Evolutionary conservation across 163 green algal genomes (phyloP), one percentile per base, ranked within the genome.

Genomic region (Volvox carteri): DNA sequence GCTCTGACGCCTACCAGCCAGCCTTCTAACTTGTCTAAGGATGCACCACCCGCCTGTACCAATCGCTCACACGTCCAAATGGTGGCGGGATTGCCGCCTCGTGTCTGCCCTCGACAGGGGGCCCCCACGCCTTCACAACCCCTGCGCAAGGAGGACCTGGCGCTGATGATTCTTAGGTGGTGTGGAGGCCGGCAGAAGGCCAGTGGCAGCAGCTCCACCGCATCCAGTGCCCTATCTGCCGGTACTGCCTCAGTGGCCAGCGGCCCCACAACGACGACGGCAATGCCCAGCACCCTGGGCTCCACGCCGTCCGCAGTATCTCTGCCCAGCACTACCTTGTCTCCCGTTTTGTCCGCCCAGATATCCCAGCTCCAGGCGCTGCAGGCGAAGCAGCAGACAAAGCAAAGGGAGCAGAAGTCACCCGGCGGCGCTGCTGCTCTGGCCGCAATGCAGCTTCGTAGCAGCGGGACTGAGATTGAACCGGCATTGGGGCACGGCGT

Each of bases 91-190:
- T n/a, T n/a, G n/a, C n/a, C n/a, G n/a, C n/a, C n/a, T n/a, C n/a
- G n/a, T n/a, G n/a, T n/a, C n/a, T n/a, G n/a, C n/a, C 4, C 65
- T 12, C 70, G 18, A 33, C 83, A 88, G 83, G 6, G 35, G 5
- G 83, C 67, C 16, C 83, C 83, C 68, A 83, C 83, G 12, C 48
- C 83, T 9, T 11, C 68, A 0, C 35, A 60, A 19, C 83, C 83
- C 19, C 83, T 88, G 35, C 83, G 83, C 0, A 88, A 81, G 68
- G 83, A 88, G 50, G 83, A 88, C 28, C 83, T 88, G 19, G 25
- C 68, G 35, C 48, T 88, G 8, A 58, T 74, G 48, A 58, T 88
- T 25, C 46, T 88, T 37, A 81, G 35, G 37, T 78, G 67, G 42
- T 67, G 83, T 52, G 28, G 62, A 8, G 67, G 81, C 81, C 65